Evolutionary conservation across 73 alveolate species (phyloP), one percentile per base, ranked within the genome.

Genomic region (Stentor coeruleus): DNA sequence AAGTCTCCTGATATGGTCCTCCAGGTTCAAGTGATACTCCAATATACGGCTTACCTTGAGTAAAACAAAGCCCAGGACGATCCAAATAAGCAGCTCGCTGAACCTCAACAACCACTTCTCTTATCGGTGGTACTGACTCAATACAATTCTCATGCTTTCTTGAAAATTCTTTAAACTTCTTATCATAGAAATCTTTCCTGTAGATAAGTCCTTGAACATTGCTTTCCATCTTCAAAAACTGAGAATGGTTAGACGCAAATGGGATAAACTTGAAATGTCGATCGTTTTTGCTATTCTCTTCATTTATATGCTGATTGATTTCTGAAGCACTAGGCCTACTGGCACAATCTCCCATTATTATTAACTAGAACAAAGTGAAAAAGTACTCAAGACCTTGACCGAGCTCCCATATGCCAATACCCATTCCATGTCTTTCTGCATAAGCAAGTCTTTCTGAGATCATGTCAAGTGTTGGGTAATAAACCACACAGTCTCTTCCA

Each of bases 331-430:
- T 49, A 11, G 66, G 66, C 66, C 66, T 49, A 20, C 66, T 49
- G 6, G 66, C 66, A 20, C 66, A 49, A 49, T 49, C 66, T 49
- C 66, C 66, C 66, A 49, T 49, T 49, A n/a, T n/a, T n/a, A n/a
- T n/a, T n/a, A n/a, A n/a, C n/a, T 49, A 49, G 20, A 49, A 49
- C 20, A 49, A 49, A 6, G 66, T 49, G 33, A 66, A 66, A 66
- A 66, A 66, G 37, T 66, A 66, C 41, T 66, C 79, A 66, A 66
- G 37, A 0, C 79, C 79, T 33, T 66, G 79, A 1, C 79, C 79
- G 11, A 66, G 79, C 33, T 66, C 79, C 79, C 79, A 66, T 0
- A 66, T 66, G 14, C 40, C n/a, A 33, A 66, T 33, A 28, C 79
- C 79, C n/a, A 15, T 26, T 2, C 37, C 37, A 28, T 11, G 14